These are phyloP conservation scores for Nannochloropsis gaditana DNA, from an alignment of 108 stramenopile species.

Conservation along the genomic window DNA sequence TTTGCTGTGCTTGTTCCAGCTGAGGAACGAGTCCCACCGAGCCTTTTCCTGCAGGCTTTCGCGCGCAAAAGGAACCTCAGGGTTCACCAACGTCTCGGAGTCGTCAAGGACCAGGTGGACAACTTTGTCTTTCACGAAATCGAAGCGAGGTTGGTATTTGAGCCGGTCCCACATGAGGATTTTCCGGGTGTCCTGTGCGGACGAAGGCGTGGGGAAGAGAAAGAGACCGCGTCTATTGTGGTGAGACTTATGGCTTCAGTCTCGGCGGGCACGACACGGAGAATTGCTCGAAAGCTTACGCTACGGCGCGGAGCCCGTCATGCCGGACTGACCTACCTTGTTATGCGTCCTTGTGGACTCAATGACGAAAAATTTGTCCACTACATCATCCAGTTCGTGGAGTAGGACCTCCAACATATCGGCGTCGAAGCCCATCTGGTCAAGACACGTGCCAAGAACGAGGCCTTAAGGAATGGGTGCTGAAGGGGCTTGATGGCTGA, in stretches of 20 bases:
- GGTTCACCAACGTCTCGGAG: not conserved
- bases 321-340: not conserved
- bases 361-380: not conserved
- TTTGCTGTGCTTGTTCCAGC: not conserved
- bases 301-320: no score
- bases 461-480: no score
- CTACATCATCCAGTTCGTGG: not conserved
- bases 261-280: no score
- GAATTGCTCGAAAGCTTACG: no score
- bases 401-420: not conserved
- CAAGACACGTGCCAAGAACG: no score
- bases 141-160: not conserved
- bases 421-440: not conserved
- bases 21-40: not conserved
- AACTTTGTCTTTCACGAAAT: not conserved
- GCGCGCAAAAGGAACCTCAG: not conserved
- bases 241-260: no score
- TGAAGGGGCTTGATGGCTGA: no score
- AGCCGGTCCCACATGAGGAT: not conserved
- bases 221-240: no score
- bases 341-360: not conserved
- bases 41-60: not conserved
- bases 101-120: not conserved
- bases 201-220: no score
- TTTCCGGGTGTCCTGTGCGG: not conserved